Evolutionary conservation across 2,329 filamentous ascomycete genomes (phyloP).

Genomic region (Dendryphion nanum): DNA sequence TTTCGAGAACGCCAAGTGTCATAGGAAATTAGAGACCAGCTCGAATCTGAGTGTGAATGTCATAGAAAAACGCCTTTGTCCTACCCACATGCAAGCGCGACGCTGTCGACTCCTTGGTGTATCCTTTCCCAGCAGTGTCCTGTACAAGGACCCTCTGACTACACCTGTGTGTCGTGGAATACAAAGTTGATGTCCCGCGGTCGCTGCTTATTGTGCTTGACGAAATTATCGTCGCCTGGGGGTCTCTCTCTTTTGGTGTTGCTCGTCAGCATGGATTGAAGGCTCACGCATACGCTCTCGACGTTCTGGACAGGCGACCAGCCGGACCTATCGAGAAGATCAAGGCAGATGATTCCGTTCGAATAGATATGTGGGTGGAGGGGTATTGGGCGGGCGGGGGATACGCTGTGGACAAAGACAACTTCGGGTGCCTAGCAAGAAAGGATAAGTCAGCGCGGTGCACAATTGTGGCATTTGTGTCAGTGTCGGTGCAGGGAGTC

Average conservation of each 20-base stretch:
- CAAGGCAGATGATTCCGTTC: slow-evolving; percentile 97
- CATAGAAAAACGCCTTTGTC: no score
- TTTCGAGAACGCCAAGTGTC: no score
- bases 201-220: slow-evolving; percentile 72
- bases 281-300: slow-evolving; percentile 93
- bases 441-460: background rate
- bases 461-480: background rate
- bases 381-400: slow-evolving; percentile 60
- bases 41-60: no score
- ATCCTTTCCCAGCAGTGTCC: no score
- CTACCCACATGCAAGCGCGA: no score
- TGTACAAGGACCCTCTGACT: no score
- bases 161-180: slow-evolving; percentile 79
- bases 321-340: slow-evolving; percentile 80
- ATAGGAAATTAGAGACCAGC: no score
- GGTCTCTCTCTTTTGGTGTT: slow-evolving; percentile 91
- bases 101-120: no score
- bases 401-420: slow-evolving; percentile 68
- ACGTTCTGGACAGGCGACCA: slow-evolving; percentile 98
- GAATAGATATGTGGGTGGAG: slow-evolving; percentile 98
- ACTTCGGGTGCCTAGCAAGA: slow-evolving; percentile 80
- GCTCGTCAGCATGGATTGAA: slow-evolving; percentile 97
- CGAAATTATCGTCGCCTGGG: slow-evolving; percentile 86
- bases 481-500: background rate
- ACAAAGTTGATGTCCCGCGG: slow-evolving; percentile 90